These are phyloP conservation scores for Agrocybe pediades DNA, from an alignment of 768 basidiomycete species.

Conservation along the genomic window DNA sequence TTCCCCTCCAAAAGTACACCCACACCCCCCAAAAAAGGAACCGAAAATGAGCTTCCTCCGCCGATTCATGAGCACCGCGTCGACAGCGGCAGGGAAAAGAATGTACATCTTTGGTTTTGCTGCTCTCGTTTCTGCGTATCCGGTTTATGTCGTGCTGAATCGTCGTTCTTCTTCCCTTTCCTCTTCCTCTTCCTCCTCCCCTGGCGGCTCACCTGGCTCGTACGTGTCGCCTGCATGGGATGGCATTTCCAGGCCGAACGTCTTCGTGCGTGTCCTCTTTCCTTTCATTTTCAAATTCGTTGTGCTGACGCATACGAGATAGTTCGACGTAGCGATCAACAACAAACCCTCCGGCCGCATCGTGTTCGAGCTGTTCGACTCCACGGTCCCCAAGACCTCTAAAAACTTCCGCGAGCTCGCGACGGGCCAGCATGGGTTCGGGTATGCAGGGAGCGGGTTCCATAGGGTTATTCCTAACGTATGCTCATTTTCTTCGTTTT, in stretches of 20 bases:
- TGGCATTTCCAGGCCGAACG: slow-evolving; percentile 35
- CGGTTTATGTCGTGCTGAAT: slow-evolving; percentile 31
- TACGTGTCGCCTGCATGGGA: not conserved
- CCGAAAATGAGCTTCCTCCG: slow-evolving; percentile 51
- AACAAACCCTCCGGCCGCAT: slow-evolving; percentile 65
- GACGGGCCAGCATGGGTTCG: slow-evolving; percentile 66
- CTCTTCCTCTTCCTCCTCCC: too few species aligned
- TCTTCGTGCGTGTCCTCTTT: slow-evolving; percentile 34
- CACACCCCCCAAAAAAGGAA: not conserved
- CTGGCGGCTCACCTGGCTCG: slow-evolving; percentile 1
- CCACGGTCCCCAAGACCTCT: slow-evolving; percentile 79
- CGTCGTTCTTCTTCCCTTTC: slow-evolving; percentile 18
- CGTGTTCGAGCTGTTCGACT: slow-evolving; percentile 82
- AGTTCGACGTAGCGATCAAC: slow-evolving; percentile 73
- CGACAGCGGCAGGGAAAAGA: slow-evolving; percentile 36
- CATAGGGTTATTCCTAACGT: slow-evolving; percentile 75
- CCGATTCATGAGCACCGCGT: slow-evolving; percentile 51
- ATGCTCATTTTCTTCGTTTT: slow-evolving; percentile 17
- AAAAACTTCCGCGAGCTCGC: slow-evolving; percentile 83
- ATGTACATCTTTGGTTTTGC: slow-evolving; percentile 36
- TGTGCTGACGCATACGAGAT: not conserved
- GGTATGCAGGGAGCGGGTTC: slow-evolving; percentile 70
- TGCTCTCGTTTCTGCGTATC: slow-evolving; percentile 30
- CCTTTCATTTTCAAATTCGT: not conserved
- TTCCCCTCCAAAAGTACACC: not conserved